Conservation (phyloP, 768 basidiomycete genomes). For the Psilocybe sp. region DNA sequence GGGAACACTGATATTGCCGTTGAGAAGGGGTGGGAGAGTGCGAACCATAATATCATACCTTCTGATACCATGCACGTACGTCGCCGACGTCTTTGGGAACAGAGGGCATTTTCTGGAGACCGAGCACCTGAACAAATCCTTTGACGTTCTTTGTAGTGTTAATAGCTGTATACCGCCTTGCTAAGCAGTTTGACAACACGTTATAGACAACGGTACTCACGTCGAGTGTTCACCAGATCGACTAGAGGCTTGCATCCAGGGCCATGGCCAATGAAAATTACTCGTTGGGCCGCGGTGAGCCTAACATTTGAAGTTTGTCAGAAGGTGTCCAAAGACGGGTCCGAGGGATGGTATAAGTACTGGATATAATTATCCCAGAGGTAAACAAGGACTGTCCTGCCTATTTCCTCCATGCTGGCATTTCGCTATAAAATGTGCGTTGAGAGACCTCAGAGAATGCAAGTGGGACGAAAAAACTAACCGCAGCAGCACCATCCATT, state of each 20-base stretch:
- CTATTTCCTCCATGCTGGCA: constrained; percentile 42
- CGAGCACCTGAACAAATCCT: constrained; percentile 77
- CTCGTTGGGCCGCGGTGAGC: constrained; percentile 65
- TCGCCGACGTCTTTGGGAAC: constrained; percentile 54
- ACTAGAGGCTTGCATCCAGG: constrained; percentile 76
- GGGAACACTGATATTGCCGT: constrained; percentile 56
- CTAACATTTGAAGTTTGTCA: constrained; percentile 34
- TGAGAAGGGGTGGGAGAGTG: constrained; percentile 1
- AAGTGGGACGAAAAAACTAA: background rate
- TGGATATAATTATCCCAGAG: constrained; percentile 97
- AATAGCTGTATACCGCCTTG: constrained; percentile 6
- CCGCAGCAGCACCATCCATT: constrained; percentile 26
- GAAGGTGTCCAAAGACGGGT: background rate
- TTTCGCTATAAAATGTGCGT: constrained; percentile 26
- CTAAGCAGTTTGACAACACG: background rate
- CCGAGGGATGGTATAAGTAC: constrained; percentile 37
- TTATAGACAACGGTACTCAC: constrained; percentile 38
- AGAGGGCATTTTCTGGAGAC: constrained; percentile 53
- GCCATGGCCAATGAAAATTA: constrained; percentile 87
- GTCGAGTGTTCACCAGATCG: constrained; percentile 66
- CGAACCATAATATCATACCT: constrained; percentile 36
- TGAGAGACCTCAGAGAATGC: constrained; percentile 2
- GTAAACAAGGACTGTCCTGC: constrained; percentile 67
- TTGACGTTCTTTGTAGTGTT: constrained; percentile 53
- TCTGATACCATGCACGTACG: constrained; percentile 69